These are phyloP conservation scores for Kregervanrija pseudodelftensis DNA, from an alignment of 805 yeast genomes.

Conservation along the genomic window DNA sequence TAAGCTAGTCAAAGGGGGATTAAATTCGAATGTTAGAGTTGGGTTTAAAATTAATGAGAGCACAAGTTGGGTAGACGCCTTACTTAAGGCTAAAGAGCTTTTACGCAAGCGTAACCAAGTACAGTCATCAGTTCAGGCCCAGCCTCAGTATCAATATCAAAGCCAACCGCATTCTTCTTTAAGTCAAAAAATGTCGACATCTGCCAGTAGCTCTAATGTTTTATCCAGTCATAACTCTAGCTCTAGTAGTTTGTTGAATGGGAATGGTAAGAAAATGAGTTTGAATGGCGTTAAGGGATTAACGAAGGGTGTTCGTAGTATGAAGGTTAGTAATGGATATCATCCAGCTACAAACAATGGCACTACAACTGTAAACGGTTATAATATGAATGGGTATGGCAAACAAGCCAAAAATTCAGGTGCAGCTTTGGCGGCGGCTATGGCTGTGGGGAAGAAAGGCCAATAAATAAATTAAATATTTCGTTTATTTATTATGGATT, in stretches of 20 bases:
- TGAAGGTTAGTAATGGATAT: neutral
- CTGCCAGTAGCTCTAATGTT: too few relatives aligned
- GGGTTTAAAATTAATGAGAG: conserved; percentile 38
- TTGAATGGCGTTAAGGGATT: conserved; percentile 4
- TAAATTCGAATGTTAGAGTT: conserved; percentile 26
- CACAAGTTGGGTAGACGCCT: conserved; percentile 64
- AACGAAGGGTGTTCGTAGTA: conserved; percentile 4
- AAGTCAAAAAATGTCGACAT: too few relatives aligned
- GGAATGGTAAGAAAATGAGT: neutral
- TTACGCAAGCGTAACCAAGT: conserved; percentile 13
- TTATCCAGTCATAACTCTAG: too few relatives aligned
- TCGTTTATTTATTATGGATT: neutral
- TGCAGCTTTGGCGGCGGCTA: conserved; percentile 7
- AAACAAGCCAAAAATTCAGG: neutral
- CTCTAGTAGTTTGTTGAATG: too few relatives aligned
- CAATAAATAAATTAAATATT: neutral
- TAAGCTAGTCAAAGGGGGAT: conserved; percentile 25
- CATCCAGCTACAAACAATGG: neutral
- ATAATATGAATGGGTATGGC: neutral
- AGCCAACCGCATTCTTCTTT: too few relatives aligned
- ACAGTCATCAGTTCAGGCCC: too few relatives aligned
- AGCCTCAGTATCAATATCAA: too few relatives aligned
- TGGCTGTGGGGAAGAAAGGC: conserved; percentile 4
- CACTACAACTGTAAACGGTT: neutral
- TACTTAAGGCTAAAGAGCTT: conserved; percentile 58